Conservation (phyloP, 768 basidiomycete genomes). For the Psilocybe sp. region DNA sequence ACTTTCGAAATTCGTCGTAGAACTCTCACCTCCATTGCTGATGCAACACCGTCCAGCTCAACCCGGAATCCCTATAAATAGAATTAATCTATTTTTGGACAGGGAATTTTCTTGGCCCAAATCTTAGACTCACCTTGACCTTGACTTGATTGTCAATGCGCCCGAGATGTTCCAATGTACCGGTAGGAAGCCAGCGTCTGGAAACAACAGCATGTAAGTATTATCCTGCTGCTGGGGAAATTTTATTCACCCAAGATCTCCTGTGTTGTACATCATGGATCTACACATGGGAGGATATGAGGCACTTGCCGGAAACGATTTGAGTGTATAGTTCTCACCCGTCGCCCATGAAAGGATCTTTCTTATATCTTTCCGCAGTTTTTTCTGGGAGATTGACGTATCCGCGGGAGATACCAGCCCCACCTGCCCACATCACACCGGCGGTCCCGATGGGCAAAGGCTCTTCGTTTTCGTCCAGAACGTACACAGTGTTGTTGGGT, state of each 20-base stretch:
- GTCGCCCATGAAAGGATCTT: constrained; percentile 48
- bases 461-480: constrained; percentile 35
- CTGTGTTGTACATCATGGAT: constrained; percentile 62
- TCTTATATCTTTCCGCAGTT: constrained; percentile 46
- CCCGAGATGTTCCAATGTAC: constrained; percentile 55
- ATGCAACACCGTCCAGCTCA: constrained; percentile 59
- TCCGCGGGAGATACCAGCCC: constrained; percentile 52
- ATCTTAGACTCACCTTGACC: constrained; percentile 40
- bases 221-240: not conserved
- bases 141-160: constrained; percentile 65
- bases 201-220: constrained; percentile 4
- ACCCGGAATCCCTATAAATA: constrained; percentile 54
- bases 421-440: constrained; percentile 62
- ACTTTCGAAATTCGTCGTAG: not conserved
- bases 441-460: constrained; percentile 35
- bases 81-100: not conserved
- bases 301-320: not conserved
- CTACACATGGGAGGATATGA: constrained; percentile 11
- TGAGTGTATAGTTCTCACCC: constrained; percentile 31
- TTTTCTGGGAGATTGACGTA: constrained; percentile 56
- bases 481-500: constrained; percentile 47
- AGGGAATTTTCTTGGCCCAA: not conserved
- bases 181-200: constrained; percentile 49
- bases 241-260: constrained; percentile 46
- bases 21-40: constrained; percentile 50